Evolutionary conservation across 2,329 filamentous ascomycete species (phyloP).

Genomic region (Botrytis hyacinthi): DNA sequence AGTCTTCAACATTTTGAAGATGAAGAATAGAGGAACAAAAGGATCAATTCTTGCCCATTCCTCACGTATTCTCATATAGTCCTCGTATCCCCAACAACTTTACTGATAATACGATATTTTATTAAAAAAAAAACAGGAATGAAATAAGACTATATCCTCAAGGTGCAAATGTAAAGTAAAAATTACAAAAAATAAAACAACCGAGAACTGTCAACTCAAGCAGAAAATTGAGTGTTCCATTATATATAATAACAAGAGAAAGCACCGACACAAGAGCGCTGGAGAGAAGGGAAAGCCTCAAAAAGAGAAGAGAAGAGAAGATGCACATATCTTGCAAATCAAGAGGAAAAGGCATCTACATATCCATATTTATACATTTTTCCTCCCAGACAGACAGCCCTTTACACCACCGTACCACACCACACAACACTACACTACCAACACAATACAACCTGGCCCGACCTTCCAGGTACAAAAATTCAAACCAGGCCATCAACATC

Average conservation of each 20-base stretch:
- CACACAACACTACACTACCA: neutral
- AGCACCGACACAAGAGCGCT: neutral
- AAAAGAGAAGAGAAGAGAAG: neutral
- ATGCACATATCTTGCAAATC: neutral
- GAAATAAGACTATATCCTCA: too few relatives aligned
- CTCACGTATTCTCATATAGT: neutral
- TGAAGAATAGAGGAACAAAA: fast-evolving
- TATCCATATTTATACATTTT: neutral
- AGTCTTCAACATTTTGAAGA: neutral
- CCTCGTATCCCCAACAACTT: neutral
- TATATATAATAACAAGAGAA: neutral
- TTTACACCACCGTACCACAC: neutral
- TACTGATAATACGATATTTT: too few relatives aligned
- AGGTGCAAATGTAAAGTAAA: too few relatives aligned
- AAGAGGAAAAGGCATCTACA: neutral
- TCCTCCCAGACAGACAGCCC: neutral
- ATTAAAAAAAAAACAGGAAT: too few relatives aligned
- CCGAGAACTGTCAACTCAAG: neutral
- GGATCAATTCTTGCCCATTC: fast-evolving
- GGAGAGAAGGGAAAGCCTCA: fast-evolving
- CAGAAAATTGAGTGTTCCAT: neutral
- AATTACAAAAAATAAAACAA: neutral
- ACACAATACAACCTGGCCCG: neutral
- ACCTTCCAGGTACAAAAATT: neutral
- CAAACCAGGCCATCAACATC: neutral